phyloP scores from a whole-genome alignment of 768 basidiomycete genomes.

The Hemileccinum impolitum region DNA sequence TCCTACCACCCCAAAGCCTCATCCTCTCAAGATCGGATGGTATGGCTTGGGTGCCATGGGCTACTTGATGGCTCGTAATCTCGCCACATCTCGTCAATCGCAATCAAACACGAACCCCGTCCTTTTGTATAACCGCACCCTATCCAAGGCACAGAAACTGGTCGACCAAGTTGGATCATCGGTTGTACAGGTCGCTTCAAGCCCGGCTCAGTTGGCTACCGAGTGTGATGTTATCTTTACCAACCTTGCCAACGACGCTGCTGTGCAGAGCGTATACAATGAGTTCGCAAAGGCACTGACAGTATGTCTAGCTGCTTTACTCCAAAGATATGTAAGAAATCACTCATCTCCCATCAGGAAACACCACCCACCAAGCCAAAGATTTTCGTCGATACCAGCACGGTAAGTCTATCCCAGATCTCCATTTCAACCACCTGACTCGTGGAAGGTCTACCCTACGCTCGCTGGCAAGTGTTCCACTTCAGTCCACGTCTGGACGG shows the following conservation, averaged over 20 bases:
- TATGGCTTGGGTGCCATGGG: constrained; percentile 66
- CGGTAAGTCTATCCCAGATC: constrained; percentile 44
- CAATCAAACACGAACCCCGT: constrained; percentile 47
- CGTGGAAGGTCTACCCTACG: constrained; percentile 50
- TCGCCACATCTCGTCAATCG: constrained; percentile 52
- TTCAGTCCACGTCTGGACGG: neutral
- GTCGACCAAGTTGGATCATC: constrained; percentile 51
- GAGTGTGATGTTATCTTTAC: constrained; percentile 77
- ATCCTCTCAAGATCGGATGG: constrained; percentile 42
- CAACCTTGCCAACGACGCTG: constrained; percentile 68
- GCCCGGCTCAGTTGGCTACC: constrained; percentile 54
- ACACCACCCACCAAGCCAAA: constrained; percentile 48
- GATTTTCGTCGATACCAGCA: constrained; percentile 85
- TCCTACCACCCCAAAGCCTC: constrained; percentile 47
- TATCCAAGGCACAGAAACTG: constrained; percentile 56
- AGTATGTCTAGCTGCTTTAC: constrained; percentile 34
- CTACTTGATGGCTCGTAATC: constrained; percentile 72
- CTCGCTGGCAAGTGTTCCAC: constrained; percentile 39
- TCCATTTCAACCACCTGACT: constrained; percentile 6
- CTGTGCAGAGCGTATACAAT: constrained; percentile 60
- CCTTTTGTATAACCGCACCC: constrained; percentile 74
- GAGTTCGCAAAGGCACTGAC: constrained; percentile 57
- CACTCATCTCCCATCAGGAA: constrained; percentile 28
- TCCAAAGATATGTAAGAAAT: neutral
- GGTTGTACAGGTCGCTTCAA: constrained; percentile 53